Conservation (phyloP, 2,329 filamentous ascomycete genomes). For the Monosporascus sp. region DNA sequence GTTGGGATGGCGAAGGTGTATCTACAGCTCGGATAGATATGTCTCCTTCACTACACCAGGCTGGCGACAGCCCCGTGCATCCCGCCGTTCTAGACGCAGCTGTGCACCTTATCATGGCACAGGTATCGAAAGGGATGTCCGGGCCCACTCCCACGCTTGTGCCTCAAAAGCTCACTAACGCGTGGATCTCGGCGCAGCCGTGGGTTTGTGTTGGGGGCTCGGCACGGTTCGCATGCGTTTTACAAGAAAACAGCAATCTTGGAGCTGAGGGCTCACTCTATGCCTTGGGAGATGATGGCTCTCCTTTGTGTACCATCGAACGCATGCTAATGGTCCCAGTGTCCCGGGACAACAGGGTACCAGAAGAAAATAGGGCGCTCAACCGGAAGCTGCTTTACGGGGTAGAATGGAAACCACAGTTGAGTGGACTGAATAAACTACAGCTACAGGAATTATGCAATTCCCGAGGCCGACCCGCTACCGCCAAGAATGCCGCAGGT, state of each 20-base stretch:
- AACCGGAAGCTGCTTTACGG: conserved; percentile 18
- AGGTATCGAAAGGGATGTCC: conserved; percentile 2
- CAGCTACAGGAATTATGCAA: too few species aligned
- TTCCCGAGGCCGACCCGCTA: too few species aligned
- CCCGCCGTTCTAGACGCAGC: conserved; percentile 25
- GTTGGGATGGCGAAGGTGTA: conserved; percentile 15
- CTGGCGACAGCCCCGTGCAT: conserved; percentile 18
- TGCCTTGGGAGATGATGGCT: conserved; percentile 19
- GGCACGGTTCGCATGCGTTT: conserved; percentile 8
- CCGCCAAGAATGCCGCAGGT: too few species aligned
- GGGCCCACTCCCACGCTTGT: conserved; percentile 12
- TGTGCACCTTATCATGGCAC: conserved; percentile 18
- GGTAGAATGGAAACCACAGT: conserved; percentile 28
- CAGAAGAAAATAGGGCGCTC: too few species aligned
- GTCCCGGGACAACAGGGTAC: conserved; percentile 1
- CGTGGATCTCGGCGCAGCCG: conserved; percentile 19
- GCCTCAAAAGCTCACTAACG: conserved; percentile 15
- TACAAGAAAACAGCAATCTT: conserved; percentile 4
- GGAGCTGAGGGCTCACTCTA: conserved; percentile 17
- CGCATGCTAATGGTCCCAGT: conserved; percentile 15
- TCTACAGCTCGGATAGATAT: conserved; percentile 10
- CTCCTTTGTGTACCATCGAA: conserved; percentile 15
- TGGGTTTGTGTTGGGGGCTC: conserved; percentile 15
- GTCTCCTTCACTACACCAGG: background rate
- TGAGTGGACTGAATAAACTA: conserved; percentile 2